Evolutionary conservation across 1,139 yeast species (phyloP), one percentile per base, ranked within the genome.

Genomic region (Williopsis jadinii): DNA sequence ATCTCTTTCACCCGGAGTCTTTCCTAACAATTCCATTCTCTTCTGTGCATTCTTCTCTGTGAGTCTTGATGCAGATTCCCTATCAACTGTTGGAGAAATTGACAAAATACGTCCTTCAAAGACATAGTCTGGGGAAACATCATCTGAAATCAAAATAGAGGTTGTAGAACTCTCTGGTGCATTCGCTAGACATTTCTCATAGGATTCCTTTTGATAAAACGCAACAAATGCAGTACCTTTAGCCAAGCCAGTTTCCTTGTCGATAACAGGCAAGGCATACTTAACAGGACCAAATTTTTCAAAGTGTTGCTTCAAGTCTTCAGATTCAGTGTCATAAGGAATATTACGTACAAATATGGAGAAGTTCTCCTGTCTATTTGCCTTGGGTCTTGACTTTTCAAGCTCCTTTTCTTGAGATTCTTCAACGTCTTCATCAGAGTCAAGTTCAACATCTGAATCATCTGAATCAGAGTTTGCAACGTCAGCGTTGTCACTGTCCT

Each of bases 181-280:
- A 53, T 78, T 73, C 5, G 71, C 71, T 34, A 90, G 63, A 64
- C 97, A 92, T 41, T 73, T 72, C 29, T 71, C 69, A 54, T 78
- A 85, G 3, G 85, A 77, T 5, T 71, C 77, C 46, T 76, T 77
- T 30, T 72, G 68, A 41, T 60, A 63, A 59, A 92, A 92, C 0
- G 96, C 95, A 35, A 92, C 95, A 60, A 92, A 92, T 0, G 97
- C 99, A 1, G 96, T 84, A 43, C 99, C 99, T 60, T 74, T 85
- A 10, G 98, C 88, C 45, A 86, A 68, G 5, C 95, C 95, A 3
- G 95, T 81, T 43, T 71, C 82, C 56, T 73, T 84, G 59, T 94
- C 99, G 51, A 82, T 71, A 10, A 94, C 98, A 0, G 97, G 97
- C 39, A 92, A 71, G 1, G 98, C 98, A 59, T 88, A 92, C 54